Evolutionary conservation across 345 rosid genomes (phyloP), one percentile per base, ranked within the genome.

Genomic region (Hibiscus mutabilis): DNA sequence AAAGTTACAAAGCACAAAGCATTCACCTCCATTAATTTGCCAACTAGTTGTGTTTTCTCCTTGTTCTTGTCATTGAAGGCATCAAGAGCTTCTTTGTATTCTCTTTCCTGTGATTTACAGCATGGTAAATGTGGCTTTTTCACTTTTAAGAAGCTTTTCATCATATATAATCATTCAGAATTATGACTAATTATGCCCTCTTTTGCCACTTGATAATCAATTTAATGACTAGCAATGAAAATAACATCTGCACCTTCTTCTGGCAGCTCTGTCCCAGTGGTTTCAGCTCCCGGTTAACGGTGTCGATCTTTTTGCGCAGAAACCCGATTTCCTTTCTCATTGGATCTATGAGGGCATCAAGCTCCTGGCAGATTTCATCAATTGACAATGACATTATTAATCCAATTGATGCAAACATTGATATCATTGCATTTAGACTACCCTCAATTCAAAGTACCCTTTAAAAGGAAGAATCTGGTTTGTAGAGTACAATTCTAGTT

Each of bases 81-180:
- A 80, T 91, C 97, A 62, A 94, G 79, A 9, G 84, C 93, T 80
- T 94, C 96, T 80, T 77, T 94, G 79, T 88, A 94, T 73, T 94
- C 98, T 72, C 79, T 91, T 80, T 94, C 98, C 97, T 94, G 78
- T 60, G 19, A 70, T 51, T 49, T 35, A 42, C 46, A 33, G 14
- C 14, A 61, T 33, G 42, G 42, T 37, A 7, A 37, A 37, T 37
- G 33, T 61, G 19, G 3, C 13, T 11, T 42, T 42, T 42, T 14
- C n/a, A 27, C 19, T 37, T 33, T 33, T 33, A 33, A 33, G 37
- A 33, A 33, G 37, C 37, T 33, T 37, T 37, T 37, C 42, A 37
- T 37, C 15, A 15, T 60, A 16, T 11, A 60, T 31, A 8, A 60
- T 60, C 65, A 60, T 15, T 42, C 46, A 42, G 2, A 60, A 60